Percentiles rank a stretch among this genome's conserved stretches.
phyloP scores from a whole-genome alignment of 2,329 filamentous ascomycete genomes.

The Exutisphaerella laricina region DNA sequence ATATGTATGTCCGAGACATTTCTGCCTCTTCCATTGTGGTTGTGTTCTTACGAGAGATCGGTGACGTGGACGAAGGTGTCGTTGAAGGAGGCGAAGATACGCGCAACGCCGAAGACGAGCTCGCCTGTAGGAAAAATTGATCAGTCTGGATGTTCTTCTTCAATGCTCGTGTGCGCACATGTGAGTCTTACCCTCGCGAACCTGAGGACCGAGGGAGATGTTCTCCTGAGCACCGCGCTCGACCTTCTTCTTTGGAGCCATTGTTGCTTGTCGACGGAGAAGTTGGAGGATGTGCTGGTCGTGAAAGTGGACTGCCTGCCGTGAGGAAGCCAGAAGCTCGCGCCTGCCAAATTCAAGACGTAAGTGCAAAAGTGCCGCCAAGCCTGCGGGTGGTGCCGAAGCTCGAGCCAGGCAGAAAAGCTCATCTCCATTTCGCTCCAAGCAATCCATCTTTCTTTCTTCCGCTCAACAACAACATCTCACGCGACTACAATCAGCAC shows the following conservation, averaged over 20 bases:
- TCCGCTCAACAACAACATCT: constrained; percentile 3
- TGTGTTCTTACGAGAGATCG: constrained; percentile 64
- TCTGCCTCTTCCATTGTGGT: constrained; percentile 6
- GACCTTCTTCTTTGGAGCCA: constrained; percentile 90
- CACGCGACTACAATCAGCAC: not conserved
- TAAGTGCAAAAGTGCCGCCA: too few species aligned
- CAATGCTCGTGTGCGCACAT: constrained; percentile 9
- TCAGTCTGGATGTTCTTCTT: constrained; percentile 22
- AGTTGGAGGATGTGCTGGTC: constrained; percentile 21
- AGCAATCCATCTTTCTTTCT: constrained; percentile 9
- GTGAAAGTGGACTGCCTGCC: constrained; percentile 10
- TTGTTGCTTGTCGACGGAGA: constrained; percentile 51
- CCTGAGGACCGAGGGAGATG: constrained; percentile 94
- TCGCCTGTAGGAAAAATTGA: constrained; percentile 56
- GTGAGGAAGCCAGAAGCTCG: constrained; percentile 10
- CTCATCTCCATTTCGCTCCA: too few species aligned
- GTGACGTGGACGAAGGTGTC: constrained; percentile 83
- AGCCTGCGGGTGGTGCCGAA: too few species aligned
- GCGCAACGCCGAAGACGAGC: constrained; percentile 95
- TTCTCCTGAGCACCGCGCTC: constrained; percentile 83
- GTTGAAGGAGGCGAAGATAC: constrained; percentile 83
- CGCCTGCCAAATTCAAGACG: constrained; percentile 6
- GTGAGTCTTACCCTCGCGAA: constrained; percentile 72
- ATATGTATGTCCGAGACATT: constrained; percentile 16
- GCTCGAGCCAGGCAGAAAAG: too few species aligned